Evolutionary conservation across 2,329 filamentous ascomycete species (phyloP), one percentile per base, ranked within the genome.

Genomic region (Aspergillus aculeatus): DNA sequence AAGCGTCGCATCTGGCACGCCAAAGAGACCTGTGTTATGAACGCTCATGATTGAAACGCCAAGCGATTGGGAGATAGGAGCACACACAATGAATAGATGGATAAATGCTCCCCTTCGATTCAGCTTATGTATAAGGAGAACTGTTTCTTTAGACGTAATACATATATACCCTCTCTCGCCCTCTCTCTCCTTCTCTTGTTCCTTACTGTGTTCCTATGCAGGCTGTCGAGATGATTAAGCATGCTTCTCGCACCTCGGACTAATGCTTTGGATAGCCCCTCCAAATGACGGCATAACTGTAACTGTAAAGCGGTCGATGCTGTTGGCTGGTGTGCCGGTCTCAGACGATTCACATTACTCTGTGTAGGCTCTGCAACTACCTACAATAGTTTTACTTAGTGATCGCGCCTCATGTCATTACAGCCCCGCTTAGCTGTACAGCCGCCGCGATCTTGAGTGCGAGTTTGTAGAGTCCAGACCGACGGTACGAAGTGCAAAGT

Each of bases 1-100:
- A 75, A 71, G 64, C 65, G 80, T 57, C 72, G 77, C 26, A 75
- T 76, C 58, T 82, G 80, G 80, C 72, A 79, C 68, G 68, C 73
- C 44, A 77, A 73, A 62, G 80, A 82, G 64, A 67, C 74, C 14
- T 81, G 79, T 70, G 71, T 76, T 32, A 73, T 82, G 62, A 66
- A 77, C 68, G 78, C 78, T 47, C 63, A 66, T 56, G 68, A 69
- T 54, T 74, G 61, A 68, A 21, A 48, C 41, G 23, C 21, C n/a
- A 24, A 52, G n/a, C n/a, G 16, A 47, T 54, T 14, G 2, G 12
- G n/a, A 23, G 24, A 16, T 47, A 47, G 21, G 23, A 14, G 16
- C 38, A 11, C 38, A 29, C 16, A 16, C n/a, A 23, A 48, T 24
- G 35, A n/a, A 26, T 12, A 14, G 24, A 26, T 41, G 24, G 11